phyloP scores from a whole-genome alignment of 345 rosid species.

The Salix dunnii region DNA sequence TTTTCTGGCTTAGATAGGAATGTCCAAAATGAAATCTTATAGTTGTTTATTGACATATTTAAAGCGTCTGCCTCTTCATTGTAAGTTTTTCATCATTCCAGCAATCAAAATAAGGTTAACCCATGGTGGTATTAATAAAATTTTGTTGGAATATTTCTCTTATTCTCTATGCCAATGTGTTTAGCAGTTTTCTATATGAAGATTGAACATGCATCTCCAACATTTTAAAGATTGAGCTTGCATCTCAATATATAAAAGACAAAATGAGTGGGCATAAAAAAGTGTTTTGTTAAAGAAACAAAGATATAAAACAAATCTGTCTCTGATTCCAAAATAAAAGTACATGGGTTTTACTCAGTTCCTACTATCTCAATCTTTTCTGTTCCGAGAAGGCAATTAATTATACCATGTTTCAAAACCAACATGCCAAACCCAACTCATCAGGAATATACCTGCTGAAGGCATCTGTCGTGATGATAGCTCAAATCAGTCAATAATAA shows the following conservation, averaged over 20 bases:
- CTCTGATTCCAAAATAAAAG: too few species aligned
- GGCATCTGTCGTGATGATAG: neutral
- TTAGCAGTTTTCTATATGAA: neutral
- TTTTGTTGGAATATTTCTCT: neutral
- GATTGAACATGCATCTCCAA: neutral
- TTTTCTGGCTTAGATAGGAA: neutral
- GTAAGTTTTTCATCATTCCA: neutral
- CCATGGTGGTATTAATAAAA: neutral
- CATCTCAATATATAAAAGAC: too few species aligned
- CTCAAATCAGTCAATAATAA: neutral
- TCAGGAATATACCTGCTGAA: neutral
- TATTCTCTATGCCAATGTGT: neutral
- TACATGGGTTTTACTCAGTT: too few species aligned
- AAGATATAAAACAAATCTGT: too few species aligned
- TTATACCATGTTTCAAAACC: too few species aligned
- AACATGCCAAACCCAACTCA: too few species aligned
- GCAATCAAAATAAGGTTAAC: neutral
- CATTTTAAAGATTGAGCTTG: too few species aligned
- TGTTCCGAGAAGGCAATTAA: too few species aligned
- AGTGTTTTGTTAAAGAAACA: too few species aligned
- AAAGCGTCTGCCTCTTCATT: neutral
- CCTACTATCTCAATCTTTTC: too few species aligned
- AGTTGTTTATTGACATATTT: neutral
- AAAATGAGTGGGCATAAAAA: too few species aligned
- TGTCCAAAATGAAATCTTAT: neutral